phyloP scores from a whole-genome alignment of 1,139 yeast genomes.

The Lodderomyces jiufengensis region DNA sequence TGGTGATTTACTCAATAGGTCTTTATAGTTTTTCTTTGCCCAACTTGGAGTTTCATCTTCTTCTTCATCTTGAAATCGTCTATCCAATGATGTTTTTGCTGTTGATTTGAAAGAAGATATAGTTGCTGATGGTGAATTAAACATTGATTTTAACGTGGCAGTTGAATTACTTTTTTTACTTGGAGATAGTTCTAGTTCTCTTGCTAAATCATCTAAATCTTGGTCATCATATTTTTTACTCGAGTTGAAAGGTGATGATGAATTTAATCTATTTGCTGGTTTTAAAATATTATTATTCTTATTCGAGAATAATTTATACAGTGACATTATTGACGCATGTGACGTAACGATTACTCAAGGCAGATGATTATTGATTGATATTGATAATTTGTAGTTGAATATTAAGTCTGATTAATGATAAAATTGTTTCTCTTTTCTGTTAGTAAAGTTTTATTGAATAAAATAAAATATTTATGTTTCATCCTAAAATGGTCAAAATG shows the following conservation, averaged over 20 bases:
- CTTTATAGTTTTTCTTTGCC: conserved; percentile 21
- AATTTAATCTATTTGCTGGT: conserved; percentile 30
- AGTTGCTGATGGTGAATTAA: conserved; percentile 45
- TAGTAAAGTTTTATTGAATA: no score
- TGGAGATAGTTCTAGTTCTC: conserved; percentile 32
- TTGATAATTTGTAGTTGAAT: not conserved
- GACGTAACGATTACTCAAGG: no score
- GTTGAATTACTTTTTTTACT: conserved; percentile 19
- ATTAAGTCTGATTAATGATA: not conserved
- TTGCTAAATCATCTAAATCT: conserved; percentile 41
- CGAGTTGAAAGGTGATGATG: conserved; percentile 11
- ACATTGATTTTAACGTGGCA: conserved; percentile 31
- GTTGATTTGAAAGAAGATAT: conserved; percentile 39
- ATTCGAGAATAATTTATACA: not conserved
- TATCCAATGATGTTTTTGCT: conserved; percentile 21
- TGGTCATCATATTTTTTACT: conserved; percentile 12
- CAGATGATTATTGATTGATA: no score
- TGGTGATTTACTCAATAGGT: conserved; percentile 17
- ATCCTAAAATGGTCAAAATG: conserved; percentile 3
- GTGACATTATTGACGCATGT: no score
- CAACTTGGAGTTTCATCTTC: conserved; percentile 21
- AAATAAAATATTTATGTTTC: no score
- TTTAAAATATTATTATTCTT: conserved; percentile 25
- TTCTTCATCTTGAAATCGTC: conserved; percentile 15
- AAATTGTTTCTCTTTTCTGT: not conserved